Evolutionary conservation across 2,329 filamentous ascomycete genomes (phyloP).

Genomic region (Exophiala spinifera): DNA sequence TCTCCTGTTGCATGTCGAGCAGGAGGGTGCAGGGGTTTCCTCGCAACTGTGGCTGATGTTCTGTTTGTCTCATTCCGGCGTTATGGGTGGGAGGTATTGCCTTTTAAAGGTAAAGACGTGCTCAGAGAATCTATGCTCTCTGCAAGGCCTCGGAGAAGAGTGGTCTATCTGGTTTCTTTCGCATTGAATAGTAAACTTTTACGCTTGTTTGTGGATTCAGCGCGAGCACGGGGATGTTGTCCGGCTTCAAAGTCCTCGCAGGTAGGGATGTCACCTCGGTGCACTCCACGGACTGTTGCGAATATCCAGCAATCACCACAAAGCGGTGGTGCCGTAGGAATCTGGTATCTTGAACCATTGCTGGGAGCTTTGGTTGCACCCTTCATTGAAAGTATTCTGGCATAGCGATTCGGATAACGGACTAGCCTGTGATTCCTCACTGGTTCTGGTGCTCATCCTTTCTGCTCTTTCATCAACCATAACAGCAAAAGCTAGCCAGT

Average conservation of each 20-base stretch:
- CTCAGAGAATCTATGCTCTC: constrained; percentile 39
- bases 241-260: constrained; percentile 69
- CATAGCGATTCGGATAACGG: constrained; percentile 68
- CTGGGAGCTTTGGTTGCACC: constrained; percentile 72
- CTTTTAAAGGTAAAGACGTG: no score
- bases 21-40: no score
- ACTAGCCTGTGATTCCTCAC: constrained; percentile 75
- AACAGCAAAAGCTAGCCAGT: no score
- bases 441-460: constrained; percentile 55
- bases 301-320: constrained; percentile 74
- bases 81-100: no score
- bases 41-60: no score
- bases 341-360: constrained; percentile 77
- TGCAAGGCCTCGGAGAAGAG: constrained; percentile 66
- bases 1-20: no score
- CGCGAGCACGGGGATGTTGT: constrained; percentile 69
- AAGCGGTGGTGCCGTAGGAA: constrained; percentile 73
- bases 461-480: no score
- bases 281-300: constrained; percentile 74
- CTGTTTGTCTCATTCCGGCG: no score
- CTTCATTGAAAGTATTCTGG: constrained; percentile 70
- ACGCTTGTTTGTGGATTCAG: constrained; percentile 67
- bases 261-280: constrained; percentile 77
- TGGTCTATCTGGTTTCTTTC: constrained; percentile 77
- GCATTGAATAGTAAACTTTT: constrained; percentile 67